Evolutionary conservation across 345 rosid species (phyloP), one percentile per base, ranked within the genome.

Genomic region (Eucalyptus virginea): DNA sequence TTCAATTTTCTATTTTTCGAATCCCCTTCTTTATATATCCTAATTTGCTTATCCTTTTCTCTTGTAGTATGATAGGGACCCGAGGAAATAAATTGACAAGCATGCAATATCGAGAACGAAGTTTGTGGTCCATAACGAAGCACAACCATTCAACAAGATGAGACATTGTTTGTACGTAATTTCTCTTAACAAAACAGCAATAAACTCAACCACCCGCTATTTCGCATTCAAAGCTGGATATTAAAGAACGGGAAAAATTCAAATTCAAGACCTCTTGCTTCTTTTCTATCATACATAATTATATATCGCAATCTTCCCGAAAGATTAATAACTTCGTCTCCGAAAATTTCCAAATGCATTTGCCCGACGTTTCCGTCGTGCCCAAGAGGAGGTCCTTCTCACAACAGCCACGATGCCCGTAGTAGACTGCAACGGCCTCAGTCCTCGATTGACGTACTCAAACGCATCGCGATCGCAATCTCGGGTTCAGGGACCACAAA

Each of bases 321-420:
- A 21, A 77, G 45, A 37, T 37, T 11, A 37, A 77, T 37, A 28
- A 8, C 15, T 37, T 37, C 45, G 1, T 72, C 83, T 77, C 23
- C 15, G 83, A 21, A 77, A 2, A 77, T 19, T 19, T 21, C 8
- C 11, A 19, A 1, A 37, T 40, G 45, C 28, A 24, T 24, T 13
- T 11, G 4, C 12, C 15, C 0, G 47, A 37, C 15, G 1, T 65
- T 13, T 6, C 17, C 3, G 2, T 15, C 21, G 37, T 65, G 7
- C 11, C 6, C 9, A 65, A 2, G 18, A 65, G 32, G 1, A 19
- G 6, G 26, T 37, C 45, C 28, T 77, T 23, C 24, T 37, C 6
- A 10, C 13, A 34, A 18, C 8, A 6, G 42, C 81, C 19, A 34
- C 13, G 42, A 34, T 34, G 81, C 14, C 44, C 2, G 7, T 9